Evolutionary conservation across 192 early-diverging fungal species (phyloP), one percentile per base, ranked within the genome.

Genomic region (Coemansia reversa): DNA sequence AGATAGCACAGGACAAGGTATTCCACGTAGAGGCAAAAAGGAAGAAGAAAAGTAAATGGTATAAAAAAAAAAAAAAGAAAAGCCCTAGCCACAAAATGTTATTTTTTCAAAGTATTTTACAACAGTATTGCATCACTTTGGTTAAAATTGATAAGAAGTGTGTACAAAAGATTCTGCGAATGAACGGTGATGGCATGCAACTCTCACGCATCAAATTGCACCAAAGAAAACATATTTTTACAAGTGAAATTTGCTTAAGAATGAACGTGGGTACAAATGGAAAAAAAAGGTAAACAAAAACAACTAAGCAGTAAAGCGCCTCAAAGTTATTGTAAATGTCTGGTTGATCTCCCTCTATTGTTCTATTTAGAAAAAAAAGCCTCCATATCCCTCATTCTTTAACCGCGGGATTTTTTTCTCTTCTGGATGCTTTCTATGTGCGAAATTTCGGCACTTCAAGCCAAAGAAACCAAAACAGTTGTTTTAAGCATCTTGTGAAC

Each of bases 271-370:
- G 27, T 27, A 18, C 20, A n/a, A 57, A 22, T 18, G 23, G 50
- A 50, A 64, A 25, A 65, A 48, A 66, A 66, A 66, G 14, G 48
- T 53, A 67, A 60, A 67, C 65, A 66, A 58, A 60, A 67, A 67
- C 56, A 54, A 14, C 39, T 16, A 14, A 12, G 14, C 45, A 48
- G 39, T 45, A 24, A 23, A 60, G 33, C 39, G 39, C 39, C 39
- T 45, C 29, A 57, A 59, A 60, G 30, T 61, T 61, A 50, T 45
- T 45, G 39, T 45, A 45, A 45, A 14, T 45, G 16, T 45, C 2
- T 16, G 39, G 39, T 11, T 35, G 33, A 23, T 9, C 58, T 60
- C 32, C 58, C 45, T 48, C 47, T 47, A 29, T 45, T 50, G 23
- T 7, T 47, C 39, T 1, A 14, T 23, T 24, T 60, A 20, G 7